Conservation (phyloP, 768 basidiomycete species). For the Suillus bovinus region DNA sequence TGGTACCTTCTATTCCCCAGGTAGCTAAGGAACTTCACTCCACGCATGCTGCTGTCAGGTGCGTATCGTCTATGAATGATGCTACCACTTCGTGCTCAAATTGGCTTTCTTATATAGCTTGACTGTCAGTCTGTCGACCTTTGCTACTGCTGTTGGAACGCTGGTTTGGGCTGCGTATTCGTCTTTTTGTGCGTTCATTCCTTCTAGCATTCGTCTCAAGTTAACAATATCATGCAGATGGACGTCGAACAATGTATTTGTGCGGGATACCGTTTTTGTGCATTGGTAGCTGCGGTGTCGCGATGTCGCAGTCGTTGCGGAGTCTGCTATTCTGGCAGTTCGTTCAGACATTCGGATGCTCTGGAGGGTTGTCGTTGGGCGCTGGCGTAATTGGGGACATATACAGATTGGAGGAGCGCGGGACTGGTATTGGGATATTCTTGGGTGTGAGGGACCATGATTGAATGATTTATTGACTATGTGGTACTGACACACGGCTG, state of each 20-base stretch:
- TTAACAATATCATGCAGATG: constrained; percentile 42
- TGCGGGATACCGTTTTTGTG: constrained; percentile 55
- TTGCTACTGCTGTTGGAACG: constrained; percentile 42
- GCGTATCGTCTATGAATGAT: background rate
- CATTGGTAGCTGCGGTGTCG: constrained; percentile 58
- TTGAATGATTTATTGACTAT: background rate
- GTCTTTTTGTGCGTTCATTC: constrained; percentile 39
- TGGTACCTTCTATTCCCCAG: constrained; percentile 68
- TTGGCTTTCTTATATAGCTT: constrained; percentile 26
- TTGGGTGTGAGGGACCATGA: constrained; percentile 38
- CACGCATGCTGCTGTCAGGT: constrained; percentile 59
- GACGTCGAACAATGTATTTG: constrained; percentile 58
- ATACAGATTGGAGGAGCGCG: constrained; percentile 55
- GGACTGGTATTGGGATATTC: constrained; percentile 56
- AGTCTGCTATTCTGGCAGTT: constrained; percentile 57
- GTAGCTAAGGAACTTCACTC: constrained; percentile 62
- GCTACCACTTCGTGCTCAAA: background rate
- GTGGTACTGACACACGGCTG: background rate
- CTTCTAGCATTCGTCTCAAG: constrained; percentile 11
- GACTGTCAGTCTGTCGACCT: constrained; percentile 49
- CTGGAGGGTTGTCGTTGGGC: constrained; percentile 52
- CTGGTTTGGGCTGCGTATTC: constrained; percentile 49
- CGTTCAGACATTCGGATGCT: constrained; percentile 59
- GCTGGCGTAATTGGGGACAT: constrained; percentile 61
- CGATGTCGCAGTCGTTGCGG: constrained; percentile 42